phyloP scores from a whole-genome alignment of 2,329 filamentous ascomycete genomes.

The Pestalotiopsis sp. region DNA sequence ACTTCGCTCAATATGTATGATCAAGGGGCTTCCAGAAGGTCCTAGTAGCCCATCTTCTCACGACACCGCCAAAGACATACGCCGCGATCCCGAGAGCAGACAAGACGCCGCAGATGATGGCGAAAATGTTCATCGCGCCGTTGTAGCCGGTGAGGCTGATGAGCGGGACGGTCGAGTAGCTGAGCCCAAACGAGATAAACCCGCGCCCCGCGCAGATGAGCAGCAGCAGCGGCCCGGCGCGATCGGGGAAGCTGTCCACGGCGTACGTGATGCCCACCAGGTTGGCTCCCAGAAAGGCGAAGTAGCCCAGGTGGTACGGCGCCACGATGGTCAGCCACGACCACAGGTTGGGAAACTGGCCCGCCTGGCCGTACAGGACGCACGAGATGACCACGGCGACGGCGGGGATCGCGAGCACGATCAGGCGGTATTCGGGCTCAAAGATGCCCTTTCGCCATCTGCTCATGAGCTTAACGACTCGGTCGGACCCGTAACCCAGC shows the following conservation, averaged over 20 bases:
- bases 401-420: conserved; percentile 12
- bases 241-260: conserved; percentile 30
- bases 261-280: conserved; percentile 30
- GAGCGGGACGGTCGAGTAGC: conserved; percentile 25
- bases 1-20: background rate
- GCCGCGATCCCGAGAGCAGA: conserved; percentile 1
- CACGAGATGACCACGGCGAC: conserved; percentile 11
- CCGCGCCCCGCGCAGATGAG: conserved; percentile 27
- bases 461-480: conserved; percentile 15
- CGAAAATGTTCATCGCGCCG: conserved; percentile 25
- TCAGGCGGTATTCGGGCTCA: conserved; percentile 18
- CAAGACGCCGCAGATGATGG: conserved; percentile 21
- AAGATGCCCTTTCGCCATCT: background rate
- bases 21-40: background rate
- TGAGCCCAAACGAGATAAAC: conserved; percentile 28
- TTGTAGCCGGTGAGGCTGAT: conserved; percentile 22
- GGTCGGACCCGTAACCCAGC: conserved; percentile 24
- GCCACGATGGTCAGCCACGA: conserved; percentile 22
- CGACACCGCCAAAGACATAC: conserved; percentile 9
- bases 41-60: conserved; percentile 7
- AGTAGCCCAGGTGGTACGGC: conserved; percentile 23
- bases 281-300: conserved; percentile 30
- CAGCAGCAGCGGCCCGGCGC: conserved; percentile 27
- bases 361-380: conserved; percentile 16
- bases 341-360: conserved; percentile 37